Evolutionary conservation across 805 yeast species (phyloP), one percentile per base, ranked within the genome.

Genomic region (Hanseniaspora thailandica): DNA sequence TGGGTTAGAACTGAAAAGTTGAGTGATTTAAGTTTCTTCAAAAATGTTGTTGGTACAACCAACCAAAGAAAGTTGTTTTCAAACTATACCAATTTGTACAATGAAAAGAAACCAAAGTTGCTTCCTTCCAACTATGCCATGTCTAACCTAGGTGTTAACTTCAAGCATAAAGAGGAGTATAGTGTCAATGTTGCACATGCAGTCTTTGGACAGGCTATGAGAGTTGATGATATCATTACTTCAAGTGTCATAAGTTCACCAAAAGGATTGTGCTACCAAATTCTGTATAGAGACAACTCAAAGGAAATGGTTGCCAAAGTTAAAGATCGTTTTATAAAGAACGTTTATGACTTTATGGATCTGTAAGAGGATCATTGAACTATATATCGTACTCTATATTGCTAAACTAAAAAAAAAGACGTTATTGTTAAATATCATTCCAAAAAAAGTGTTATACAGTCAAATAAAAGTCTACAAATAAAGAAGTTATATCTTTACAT

Each of bases 131-230:
- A 45, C 38, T 43, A 30, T 35, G 54, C 23, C 4, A 28, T 50
- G 19, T 50, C 54, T 13, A 50, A 50, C 10, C 17, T 50, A 5
- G 45, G 47, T 10, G 10, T 50, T 6, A 50, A 43, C 26, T 50
- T 50, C 20, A 33, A n/a, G 4, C 5, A 9, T 2, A 28, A 28
- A 26, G 17, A n/a, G 3, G 28, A 26, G 7, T 23, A 41, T n/a
- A 41, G 45, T 12, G 13, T 19, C 10, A 50, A 50, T 35, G 47
- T 50, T 19, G 22, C 12, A 2, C 22, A 35, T 23, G 17, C 35
- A 20, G 36, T 50, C 4, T 50, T 50, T 25, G 39, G 47, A 13
- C 54, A 50, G 28, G 33, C 36, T 12, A 50, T 43, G 45, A 50
- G 54, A 43, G 44, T 45, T 8, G 22, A 19, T 13, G 54, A 50